Conservation (phyloP, 2,329 filamentous ascomycete species). For the Verticillium zaregamsianum region DNA sequence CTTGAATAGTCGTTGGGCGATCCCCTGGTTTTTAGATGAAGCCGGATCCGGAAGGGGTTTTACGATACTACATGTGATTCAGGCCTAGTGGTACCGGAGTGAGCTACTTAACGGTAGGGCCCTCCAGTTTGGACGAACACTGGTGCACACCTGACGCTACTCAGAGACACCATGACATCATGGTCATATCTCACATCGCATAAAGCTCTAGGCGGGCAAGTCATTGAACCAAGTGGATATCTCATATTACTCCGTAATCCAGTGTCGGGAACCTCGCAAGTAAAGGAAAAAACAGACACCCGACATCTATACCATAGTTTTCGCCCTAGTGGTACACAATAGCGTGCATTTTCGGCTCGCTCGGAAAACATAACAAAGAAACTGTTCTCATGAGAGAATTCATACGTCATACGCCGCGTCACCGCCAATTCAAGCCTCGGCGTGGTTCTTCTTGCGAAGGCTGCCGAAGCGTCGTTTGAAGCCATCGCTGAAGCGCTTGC, state of each 20-base stretch:
- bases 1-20: too few relatives aligned
- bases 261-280: background rate
- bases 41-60: too few relatives aligned
- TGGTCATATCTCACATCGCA: background rate
- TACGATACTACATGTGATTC: too few relatives aligned
- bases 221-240: background rate
- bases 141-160: background rate
- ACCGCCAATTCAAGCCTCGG: conserved; percentile 1
- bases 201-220: background rate
- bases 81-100: too few relatives aligned
- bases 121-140: too few relatives aligned
- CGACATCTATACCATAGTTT: background rate
- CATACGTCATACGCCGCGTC: background rate
- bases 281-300: background rate
- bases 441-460: conserved; percentile 39
- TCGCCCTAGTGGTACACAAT: background rate
- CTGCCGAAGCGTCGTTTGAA: conserved; percentile 51
- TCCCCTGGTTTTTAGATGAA: too few relatives aligned
- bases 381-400: background rate
- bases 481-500: conserved; percentile 43
- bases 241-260: background rate
- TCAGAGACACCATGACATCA: background rate
- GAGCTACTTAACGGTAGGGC: too few relatives aligned
- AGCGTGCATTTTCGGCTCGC: background rate
- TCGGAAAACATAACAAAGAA: background rate